phyloP scores from a whole-genome alignment of 371 early-diverging fungal genomes.

The Chytridiales sp. region DNA sequence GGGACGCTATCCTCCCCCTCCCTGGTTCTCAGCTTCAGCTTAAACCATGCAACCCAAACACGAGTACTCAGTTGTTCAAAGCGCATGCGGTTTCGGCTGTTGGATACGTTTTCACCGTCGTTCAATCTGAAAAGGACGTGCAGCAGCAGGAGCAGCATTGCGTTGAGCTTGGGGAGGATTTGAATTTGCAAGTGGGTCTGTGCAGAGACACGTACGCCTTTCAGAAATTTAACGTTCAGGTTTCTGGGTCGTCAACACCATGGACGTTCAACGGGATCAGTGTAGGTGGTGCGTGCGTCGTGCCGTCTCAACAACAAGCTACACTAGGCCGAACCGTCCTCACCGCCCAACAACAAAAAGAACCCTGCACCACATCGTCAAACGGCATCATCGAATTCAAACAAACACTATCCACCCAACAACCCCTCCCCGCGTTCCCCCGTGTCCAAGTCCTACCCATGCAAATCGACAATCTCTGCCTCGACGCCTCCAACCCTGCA shows the following conservation, averaged over 20 bases:
- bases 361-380: too few species aligned
- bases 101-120: neutral
- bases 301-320: neutral
- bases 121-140: neutral
- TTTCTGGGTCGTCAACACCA: neutral
- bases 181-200: neutral
- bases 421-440: neutral
- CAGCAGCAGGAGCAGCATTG: neutral
- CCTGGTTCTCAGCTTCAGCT: neutral
- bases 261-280: too few species aligned
- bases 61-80: neutral
- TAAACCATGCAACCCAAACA: neutral
- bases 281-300: neutral
- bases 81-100: too few species aligned
- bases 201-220: neutral
- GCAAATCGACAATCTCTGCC: neutral
- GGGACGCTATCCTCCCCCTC: neutral
- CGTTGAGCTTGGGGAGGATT: neutral
- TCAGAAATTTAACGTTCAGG: neutral
- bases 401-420: neutral
- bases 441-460: neutral
- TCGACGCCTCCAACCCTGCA: conserved; percentile 3
- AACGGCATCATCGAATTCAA: too few species aligned
- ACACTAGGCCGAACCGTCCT: neutral
- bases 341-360: neutral